These are phyloP conservation scores for Colletotrichum australisinense DNA, from an alignment of 2,329 filamentous ascomycete genomes.

Conservation along the genomic window DNA sequence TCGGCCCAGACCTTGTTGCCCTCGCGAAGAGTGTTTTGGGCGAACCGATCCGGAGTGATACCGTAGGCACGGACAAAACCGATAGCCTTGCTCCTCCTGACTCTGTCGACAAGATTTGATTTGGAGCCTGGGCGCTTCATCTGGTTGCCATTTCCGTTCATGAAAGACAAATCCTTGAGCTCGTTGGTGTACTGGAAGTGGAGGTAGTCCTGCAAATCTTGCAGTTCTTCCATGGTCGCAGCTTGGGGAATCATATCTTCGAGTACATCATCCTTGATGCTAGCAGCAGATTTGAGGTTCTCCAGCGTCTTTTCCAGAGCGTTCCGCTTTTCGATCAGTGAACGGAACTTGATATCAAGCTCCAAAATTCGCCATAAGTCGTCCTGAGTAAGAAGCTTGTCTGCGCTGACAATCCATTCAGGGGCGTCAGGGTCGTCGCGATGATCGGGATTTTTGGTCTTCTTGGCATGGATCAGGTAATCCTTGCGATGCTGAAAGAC, in stretches of 20 bases:
- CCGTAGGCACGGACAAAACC: slow-evolving; percentile 89
- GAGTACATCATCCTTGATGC: slow-evolving; percentile 78
- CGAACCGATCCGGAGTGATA: slow-evolving; percentile 88
- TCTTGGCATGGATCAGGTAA: slow-evolving; percentile 91
- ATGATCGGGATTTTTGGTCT: slow-evolving; percentile 69
- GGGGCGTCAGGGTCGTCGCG: slow-evolving; percentile 76
- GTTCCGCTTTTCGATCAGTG: slow-evolving; percentile 91
- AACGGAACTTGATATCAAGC: slow-evolving; percentile 93
- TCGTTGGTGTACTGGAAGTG: slow-evolving; percentile 92
- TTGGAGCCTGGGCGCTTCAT: slow-evolving; percentile 86
- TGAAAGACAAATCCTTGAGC: slow-evolving; percentile 80
- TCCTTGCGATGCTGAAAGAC: slow-evolving; percentile 99
- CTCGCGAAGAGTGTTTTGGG: slow-evolving; percentile 84
- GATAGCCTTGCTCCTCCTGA: slow-evolving; percentile 83
- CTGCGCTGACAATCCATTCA: slow-evolving; percentile 80
- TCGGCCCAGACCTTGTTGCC: slow-evolving; percentile 86
- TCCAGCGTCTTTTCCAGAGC: slow-evolving; percentile 83
- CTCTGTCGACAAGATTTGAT: slow-evolving; percentile 83
- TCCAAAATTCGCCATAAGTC: slow-evolving; percentile 97
- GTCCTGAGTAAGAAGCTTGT: slow-evolving; percentile 91
- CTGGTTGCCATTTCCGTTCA: slow-evolving; percentile 72
- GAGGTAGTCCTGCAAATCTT: slow-evolving; percentile 95
- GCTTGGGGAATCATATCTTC: slow-evolving; percentile 85
- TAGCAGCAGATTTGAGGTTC: slow-evolving; percentile 71
- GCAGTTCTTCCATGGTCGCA: slow-evolving; percentile 91